Base-by-base conservation (phyloP, 2,329 filamentous ascomycete genomes). In the Pseudogymnoascus sp. region DNA sequence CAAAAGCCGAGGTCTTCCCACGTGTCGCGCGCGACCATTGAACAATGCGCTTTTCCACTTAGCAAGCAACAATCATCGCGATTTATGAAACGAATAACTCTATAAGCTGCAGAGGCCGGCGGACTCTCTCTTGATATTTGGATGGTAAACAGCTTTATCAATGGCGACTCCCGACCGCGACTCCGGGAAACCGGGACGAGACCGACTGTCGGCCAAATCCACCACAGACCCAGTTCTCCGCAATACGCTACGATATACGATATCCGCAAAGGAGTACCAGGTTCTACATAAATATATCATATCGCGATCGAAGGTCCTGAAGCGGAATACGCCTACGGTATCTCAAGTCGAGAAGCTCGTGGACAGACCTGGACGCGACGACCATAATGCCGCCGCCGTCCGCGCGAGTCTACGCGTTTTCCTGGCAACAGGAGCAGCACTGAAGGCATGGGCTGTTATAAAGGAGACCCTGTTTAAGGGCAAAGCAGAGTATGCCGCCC, bases 221-320 rank as follows among this genome's bases (percentile, higher is more conserved):
- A 74, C 76, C 39, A 74, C 77, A 65, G 89, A 93, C 69, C 89
- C 90, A 4, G 82, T 96, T 67, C 82, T 96, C 64, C 90, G 90
- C 76, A 96, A 95, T 75, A 88, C 91, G 48, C 81, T 97, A 65
- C 88, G 92, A 69, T 93, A 96, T 77, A 95, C 90, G 65, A 92
- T 93, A 73, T 89, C 86, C 6, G 87, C 91, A 45, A 86, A 88
- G 75, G 93, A 97, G 75, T 97, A 97, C 76, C 88, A 90, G 69
- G 79, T 88, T 1, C 83, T 97, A 16, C 92, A 96, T 76, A 88
- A 89, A 72, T 92, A 93, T 73, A 83, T 96, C 62, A 82, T 95
- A 61, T 92, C 90, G 66, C 86, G 88, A 57, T 88, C 90, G 51
- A 81, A 80, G 62, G 74, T 83, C 6, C 76, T 89, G 37, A 81